A percentile compares a stretch with the other conserved stretches of the same genome.
Conservation (phyloP, 1,139 yeast species). For the Nadsonia starkeyi-henricii region DNA sequence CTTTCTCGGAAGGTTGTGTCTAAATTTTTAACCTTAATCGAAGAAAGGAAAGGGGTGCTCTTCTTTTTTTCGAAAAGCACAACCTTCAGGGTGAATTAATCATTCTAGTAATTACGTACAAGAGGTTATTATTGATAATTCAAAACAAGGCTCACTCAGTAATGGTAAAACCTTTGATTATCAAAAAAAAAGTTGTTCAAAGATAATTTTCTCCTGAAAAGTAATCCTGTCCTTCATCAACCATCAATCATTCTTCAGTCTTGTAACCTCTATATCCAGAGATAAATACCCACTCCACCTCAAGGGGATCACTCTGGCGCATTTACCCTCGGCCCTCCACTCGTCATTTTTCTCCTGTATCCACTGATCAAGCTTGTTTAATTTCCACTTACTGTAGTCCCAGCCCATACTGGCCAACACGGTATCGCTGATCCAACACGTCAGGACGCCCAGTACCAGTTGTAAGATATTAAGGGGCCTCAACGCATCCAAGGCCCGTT, state of each 20-base stretch:
- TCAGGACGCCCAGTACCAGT: slow-evolving; percentile 33
- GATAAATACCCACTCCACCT: neutral
- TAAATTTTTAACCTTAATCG: no score
- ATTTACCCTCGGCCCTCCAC: slow-evolving; percentile 26
- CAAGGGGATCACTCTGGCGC: slow-evolving; percentile 28
- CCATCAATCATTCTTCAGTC: neutral
- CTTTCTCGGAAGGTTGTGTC: no score
- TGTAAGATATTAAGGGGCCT: slow-evolving; percentile 28
- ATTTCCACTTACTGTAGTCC: slow-evolving; percentile 19
- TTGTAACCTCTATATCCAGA: slow-evolving; percentile 4
- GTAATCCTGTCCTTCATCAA: no score
- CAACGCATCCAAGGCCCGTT: slow-evolving; percentile 30
- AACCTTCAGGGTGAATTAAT: no score
- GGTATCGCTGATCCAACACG: slow-evolving; percentile 28
- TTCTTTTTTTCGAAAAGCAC: no score
- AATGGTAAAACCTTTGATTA: no score
- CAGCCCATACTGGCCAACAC: slow-evolving; percentile 13
- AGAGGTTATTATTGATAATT: no score
- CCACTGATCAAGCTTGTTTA: slow-evolving; percentile 33
- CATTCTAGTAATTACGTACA: no score
- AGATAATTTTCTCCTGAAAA: no score
- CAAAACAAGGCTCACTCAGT: no score
- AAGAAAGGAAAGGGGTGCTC: no score
- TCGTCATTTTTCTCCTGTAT: slow-evolving; percentile 31
- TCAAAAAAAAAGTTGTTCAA: no score